Conservation (phyloP, 1,139 yeast genomes). For the Taiozyma sp. region DNA sequence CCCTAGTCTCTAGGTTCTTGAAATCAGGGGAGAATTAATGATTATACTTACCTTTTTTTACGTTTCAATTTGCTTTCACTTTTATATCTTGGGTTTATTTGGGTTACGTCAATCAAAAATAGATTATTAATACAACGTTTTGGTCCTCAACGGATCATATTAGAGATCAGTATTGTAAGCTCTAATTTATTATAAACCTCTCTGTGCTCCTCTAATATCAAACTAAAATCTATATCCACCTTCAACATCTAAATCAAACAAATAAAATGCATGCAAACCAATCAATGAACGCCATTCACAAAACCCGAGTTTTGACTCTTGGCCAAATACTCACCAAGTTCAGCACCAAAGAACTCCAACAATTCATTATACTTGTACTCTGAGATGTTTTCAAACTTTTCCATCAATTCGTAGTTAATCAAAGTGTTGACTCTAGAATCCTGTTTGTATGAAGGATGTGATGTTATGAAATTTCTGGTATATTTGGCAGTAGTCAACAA, state of each 20-base stretch:
- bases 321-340: conserved; percentile 28
- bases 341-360: conserved; percentile 30
- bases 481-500: conserved; percentile 76
- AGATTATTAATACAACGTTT: not conserved
- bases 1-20: not conserved
- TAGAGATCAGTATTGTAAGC: not conserved
- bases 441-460: conserved; percentile 59
- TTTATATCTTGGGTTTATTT: conserved; percentile 1
- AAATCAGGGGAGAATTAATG: not conserved
- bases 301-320: conserved; percentile 2
- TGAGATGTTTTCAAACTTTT: conserved; percentile 37
- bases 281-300: conserved; percentile 1
- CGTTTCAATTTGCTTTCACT: not conserved
- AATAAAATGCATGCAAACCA: not conserved
- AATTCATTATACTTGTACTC: conserved; percentile 26
- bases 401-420: conserved; percentile 69
- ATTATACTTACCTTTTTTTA: conserved; percentile 1
- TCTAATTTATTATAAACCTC: not conserved
- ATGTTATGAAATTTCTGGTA: conserved; percentile 59
- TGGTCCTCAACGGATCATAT: conserved; percentile 16
- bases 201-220: not conserved
- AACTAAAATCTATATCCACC: not conserved
- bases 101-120: conserved; percentile 1
- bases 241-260: not conserved
- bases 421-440: conserved; percentile 69